Conservation (phyloP, 768 basidiomycete genomes). For the Xerocomellus amylosporus region DNA sequence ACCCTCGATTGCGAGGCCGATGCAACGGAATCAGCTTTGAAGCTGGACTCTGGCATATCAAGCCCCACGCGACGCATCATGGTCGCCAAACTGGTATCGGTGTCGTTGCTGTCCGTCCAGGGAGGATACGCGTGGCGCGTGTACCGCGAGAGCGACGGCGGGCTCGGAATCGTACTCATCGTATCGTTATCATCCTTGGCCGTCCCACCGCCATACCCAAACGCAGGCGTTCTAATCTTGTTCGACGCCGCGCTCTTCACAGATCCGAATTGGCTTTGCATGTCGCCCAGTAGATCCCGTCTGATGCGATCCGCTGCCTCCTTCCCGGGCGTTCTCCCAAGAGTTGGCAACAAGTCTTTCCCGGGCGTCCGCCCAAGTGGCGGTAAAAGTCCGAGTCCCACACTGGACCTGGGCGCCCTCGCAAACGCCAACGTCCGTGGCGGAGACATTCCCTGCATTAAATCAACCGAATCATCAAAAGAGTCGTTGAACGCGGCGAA, state of each 20-base stretch:
- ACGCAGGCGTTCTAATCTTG: constrained; percentile 28
- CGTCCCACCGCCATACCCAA: constrained; percentile 21
- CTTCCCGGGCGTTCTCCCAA: constrained; percentile 66
- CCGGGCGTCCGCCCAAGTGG: constrained; percentile 62
- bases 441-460: constrained; percentile 46
- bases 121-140: constrained; percentile 38
- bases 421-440: constrained; percentile 55
- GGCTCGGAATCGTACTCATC: constrained; percentile 65
- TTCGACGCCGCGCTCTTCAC: constrained; percentile 11
- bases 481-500: constrained; percentile 32
- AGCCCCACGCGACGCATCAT: constrained; percentile 65
- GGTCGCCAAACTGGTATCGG: constrained; percentile 62
- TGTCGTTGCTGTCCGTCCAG: constrained; percentile 42
- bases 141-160: constrained; percentile 72
- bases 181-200: constrained; percentile 60
- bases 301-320: constrained; percentile 71
- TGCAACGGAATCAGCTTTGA: constrained; percentile 11
- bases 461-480: constrained; percentile 40
- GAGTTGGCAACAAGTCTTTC: constrained; percentile 43
- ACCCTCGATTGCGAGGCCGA: constrained; percentile 12
- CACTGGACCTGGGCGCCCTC: constrained; percentile 36
- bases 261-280: constrained; percentile 37
- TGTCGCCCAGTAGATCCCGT: constrained; percentile 57
- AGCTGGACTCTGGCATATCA: constrained; percentile 37
- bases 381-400: constrained; percentile 33